A percentile compares a stretch with the other conserved stretches of the same genome.
Evolutionary conservation across 225 moss, liverwort and hornwort genomes (phyloP).

Genomic region (Lunularia cruciata): DNA sequence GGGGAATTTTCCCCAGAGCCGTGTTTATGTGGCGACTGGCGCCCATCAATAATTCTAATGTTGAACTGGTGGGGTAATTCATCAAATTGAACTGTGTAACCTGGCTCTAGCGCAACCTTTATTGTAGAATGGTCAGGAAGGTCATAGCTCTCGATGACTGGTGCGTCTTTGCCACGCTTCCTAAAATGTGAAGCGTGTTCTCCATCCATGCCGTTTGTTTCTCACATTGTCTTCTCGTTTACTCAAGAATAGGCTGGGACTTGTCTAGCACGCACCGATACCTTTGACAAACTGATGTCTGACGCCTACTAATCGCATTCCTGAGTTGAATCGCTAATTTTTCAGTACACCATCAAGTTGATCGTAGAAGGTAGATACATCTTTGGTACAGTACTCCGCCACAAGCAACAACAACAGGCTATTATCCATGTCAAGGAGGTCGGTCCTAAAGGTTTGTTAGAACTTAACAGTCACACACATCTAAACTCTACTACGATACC

Average conservation of each 20-base stretch:
- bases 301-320: too few relatives aligned
- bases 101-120: slow-evolving; percentile 8
- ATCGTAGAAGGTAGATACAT: too few relatives aligned
- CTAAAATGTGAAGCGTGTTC: neutral
- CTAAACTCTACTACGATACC: too few relatives aligned
- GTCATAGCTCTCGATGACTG: neutral
- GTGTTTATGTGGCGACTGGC: neutral
- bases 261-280: neutral
- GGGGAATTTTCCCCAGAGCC: neutral
- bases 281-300: too few relatives aligned
- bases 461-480: too few relatives aligned
- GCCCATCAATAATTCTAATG: slow-evolving; percentile 18
- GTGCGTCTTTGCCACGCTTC: neutral
- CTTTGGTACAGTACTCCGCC: too few relatives aligned
- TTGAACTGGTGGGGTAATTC: slow-evolving; percentile 14
- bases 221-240: neutral
- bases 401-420: too few relatives aligned
- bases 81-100: slow-evolving; percentile 11
- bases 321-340: neutral
- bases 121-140: slow-evolving; percentile 9
- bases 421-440: too few relatives aligned
- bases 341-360: too few relatives aligned
- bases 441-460: too few relatives aligned
- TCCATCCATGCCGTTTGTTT: slow-evolving; percentile 3
- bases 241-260: neutral